Conservation (phyloP, 2,329 filamentous ascomycete genomes). For the Cryphonectria parasitica region DNA sequence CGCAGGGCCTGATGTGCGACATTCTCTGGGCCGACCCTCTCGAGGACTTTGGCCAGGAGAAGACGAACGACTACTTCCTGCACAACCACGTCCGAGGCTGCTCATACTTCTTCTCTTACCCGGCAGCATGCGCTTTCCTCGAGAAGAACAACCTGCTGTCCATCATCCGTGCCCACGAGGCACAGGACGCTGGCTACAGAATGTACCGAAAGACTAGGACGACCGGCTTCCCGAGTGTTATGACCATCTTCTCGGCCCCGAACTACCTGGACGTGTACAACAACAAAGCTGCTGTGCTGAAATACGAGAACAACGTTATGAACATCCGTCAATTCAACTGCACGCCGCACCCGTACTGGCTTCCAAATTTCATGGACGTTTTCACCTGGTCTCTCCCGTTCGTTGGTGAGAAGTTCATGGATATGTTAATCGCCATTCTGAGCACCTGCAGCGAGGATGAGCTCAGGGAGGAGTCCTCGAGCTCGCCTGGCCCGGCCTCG, state of each 20-base stretch:
- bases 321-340: conserved; percentile 99
- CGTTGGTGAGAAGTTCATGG: conserved; percentile 98
- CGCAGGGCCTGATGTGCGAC: conserved; percentile 98
- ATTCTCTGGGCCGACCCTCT: conserved; percentile 98
- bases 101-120: conserved; percentile 99
- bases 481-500: conserved; percentile 72
- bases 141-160: conserved; percentile 99
- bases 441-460: conserved; percentile 99
- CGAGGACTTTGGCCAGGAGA: conserved; percentile 98
- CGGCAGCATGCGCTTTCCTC: conserved; percentile 92
- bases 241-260: conserved; percentile 99
- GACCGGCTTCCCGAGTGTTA: conserved; percentile 97
- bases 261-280: conserved; percentile 99
- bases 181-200: conserved; percentile 96
- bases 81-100: conserved; percentile 99
- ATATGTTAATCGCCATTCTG: conserved; percentile 98
- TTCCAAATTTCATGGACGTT: conserved; percentile 99
- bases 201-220: conserved; percentile 99
- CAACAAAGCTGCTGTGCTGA: conserved; percentile 98
- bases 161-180: conserved; percentile 96
- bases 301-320: conserved; percentile 99
- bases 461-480: conserved; percentile 82
- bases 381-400: conserved; percentile 99
- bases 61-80: conserved; percentile 95
- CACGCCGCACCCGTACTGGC: conserved; percentile 98